A percentile compares a stretch with the other conserved stretches of the same genome.
Conservation (phyloP, 1,284 basidiomycete genomes). For the Ganoderma sinense region DNA sequence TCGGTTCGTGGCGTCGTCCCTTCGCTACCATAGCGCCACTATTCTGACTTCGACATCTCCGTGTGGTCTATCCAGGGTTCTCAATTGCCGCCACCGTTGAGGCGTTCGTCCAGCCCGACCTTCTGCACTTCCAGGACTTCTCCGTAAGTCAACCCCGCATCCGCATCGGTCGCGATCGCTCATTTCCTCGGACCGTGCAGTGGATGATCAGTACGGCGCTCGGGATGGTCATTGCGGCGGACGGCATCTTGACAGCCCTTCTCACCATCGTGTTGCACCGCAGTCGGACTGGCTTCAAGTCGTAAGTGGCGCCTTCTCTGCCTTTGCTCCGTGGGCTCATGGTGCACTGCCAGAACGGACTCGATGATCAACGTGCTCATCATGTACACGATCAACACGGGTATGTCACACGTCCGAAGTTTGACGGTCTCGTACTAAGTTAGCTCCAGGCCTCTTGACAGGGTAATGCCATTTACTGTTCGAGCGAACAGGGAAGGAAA, state of each 20-base stretch:
- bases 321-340: not conserved
- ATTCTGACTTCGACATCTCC: not conserved
- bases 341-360: not conserved
- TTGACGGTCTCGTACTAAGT: not conserved
- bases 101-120: not conserved
- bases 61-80: not conserved
- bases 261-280: not conserved
- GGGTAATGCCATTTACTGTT: not conserved
- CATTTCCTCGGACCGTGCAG: too few species aligned
- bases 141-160: not conserved
- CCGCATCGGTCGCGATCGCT: not conserved
- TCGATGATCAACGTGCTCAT: slow-evolving; percentile 4
- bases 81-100: not conserved
- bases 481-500: not conserved
- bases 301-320: not conserved
- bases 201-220: not conserved
- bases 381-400: slow-evolving; percentile 5
- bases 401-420: not conserved
- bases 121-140: not conserved
- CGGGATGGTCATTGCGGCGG: not conserved
- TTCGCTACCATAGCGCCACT: not conserved
- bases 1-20: not conserved
- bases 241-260: not conserved
- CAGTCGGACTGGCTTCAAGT: not conserved
- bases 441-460: not conserved